Conservation (phyloP, 768 basidiomycete genomes). For the Suillus luteus region DNA sequence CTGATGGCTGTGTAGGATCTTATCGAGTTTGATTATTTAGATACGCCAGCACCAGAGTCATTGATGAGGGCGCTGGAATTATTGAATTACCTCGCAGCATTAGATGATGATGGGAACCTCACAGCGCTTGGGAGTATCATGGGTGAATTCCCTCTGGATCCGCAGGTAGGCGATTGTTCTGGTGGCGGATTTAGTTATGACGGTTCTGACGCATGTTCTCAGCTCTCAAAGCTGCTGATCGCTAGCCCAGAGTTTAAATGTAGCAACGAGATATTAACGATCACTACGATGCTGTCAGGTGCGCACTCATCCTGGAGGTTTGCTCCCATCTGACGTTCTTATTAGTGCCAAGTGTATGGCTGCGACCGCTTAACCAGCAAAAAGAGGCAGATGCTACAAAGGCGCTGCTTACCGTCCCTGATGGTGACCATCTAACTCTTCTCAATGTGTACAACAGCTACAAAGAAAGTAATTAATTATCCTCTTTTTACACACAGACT, state of each 20-base stretch:
- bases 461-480: constrained; percentile 59
- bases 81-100: constrained; percentile 86
- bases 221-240: constrained; percentile 91
- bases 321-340: not conserved
- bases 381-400: constrained; percentile 94
- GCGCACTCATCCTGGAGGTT: not conserved
- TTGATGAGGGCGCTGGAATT: constrained; percentile 96
- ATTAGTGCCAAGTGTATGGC: constrained; percentile 81
- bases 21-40: constrained; percentile 85
- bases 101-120: constrained; percentile 92
- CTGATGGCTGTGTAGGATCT: constrained; percentile 54
- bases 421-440: constrained; percentile 92
- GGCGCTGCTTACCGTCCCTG: constrained; percentile 82
- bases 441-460: constrained; percentile 96
- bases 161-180: constrained; percentile 59
- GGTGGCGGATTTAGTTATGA: not conserved
- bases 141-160: constrained; percentile 99
- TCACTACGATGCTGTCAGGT: constrained; percentile 98
- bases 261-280: constrained; percentile 92
- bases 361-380: constrained; percentile 83
- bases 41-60: constrained; percentile 93
- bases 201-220: not conserved
- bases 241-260: constrained; percentile 93
- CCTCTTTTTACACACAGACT: not conserved
- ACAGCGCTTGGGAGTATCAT: constrained; percentile 86